Conservation (phyloP, 106 monocot species). For the Dendrobium catenatum region DNA sequence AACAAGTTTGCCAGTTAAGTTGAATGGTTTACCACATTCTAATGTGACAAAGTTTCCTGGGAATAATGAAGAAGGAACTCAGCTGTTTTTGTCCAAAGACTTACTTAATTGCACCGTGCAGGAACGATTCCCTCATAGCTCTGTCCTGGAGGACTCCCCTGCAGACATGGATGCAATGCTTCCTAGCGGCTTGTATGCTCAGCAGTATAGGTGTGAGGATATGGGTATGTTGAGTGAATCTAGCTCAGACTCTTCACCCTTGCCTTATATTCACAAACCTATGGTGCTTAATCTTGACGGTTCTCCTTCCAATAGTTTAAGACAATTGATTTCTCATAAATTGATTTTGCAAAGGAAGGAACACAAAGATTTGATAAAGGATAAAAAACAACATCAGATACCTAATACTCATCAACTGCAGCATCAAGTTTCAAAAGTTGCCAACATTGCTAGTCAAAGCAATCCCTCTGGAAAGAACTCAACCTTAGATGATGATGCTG, state of each 20-base stretch:
- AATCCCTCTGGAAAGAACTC: constrained; percentile 9
- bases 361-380: constrained; percentile 9
- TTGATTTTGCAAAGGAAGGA: constrained; percentile 13
- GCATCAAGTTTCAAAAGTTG: constrained; percentile 8
- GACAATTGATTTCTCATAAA: constrained; percentile 6
- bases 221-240: constrained; percentile 31
- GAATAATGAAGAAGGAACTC: constrained; percentile 8
- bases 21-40: constrained; percentile 6
- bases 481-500: constrained; percentile 38
- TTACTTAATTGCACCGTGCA: constrained; percentile 7
- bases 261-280: constrained; percentile 28
- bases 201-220: constrained; percentile 19
- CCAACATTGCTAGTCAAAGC: constrained; percentile 6
- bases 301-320: constrained; percentile 9
- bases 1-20: background rate
- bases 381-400: constrained; percentile 18
- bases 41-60: background rate
- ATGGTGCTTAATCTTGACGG: constrained; percentile 13
- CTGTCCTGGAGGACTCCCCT: constrained; percentile 12
- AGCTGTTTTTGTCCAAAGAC: constrained; percentile 6
- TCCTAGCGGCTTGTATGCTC: constrained; percentile 13
- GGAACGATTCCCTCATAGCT: constrained; percentile 17
- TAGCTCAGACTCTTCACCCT: constrained; percentile 55
- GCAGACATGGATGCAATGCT: constrained; percentile 15
- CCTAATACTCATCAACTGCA: constrained; percentile 8